Evolutionary conservation across 2,329 filamentous ascomycete genomes (phyloP).

Genomic region (Alternaria hordeiaustralica): DNA sequence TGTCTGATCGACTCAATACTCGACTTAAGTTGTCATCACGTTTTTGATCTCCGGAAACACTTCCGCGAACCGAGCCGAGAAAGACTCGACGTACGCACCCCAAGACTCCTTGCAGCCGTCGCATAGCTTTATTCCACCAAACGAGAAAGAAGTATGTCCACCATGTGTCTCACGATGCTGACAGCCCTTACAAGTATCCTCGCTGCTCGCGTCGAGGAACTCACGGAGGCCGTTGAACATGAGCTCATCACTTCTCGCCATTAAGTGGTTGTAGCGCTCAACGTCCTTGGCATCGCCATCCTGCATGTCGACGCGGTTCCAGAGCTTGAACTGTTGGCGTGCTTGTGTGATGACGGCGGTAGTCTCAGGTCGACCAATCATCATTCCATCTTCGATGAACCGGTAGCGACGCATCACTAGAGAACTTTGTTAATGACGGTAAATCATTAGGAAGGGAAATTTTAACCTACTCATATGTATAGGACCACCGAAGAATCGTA

Average conservation of each 20-base stretch:
- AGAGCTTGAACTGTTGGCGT: neutral
- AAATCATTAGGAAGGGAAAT: neutral
- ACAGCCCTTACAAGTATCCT: neutral
- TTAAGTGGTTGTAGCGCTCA: neutral
- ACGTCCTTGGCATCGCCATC: neutral
- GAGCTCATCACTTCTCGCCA: neutral
- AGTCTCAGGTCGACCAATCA: constrained; percentile 1
- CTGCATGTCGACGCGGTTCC: neutral
- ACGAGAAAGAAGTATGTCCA: neutral
- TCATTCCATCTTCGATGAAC: constrained; percentile 10
- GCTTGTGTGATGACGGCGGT: neutral
- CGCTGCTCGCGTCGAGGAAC: neutral
- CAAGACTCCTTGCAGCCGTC: neutral
- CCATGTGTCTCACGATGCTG: neutral
- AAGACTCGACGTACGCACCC: neutral
- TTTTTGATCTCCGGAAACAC: neutral
- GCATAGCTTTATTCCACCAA: neutral
- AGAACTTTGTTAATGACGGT: neutral
- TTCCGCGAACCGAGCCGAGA: neutral
- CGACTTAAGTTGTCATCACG: neutral
- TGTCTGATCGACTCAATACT: neutral
- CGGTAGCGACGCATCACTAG: constrained; percentile 12
- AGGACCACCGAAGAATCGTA: constrained; percentile 6
- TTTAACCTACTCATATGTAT: constrained; percentile 4
- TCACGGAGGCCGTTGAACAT: neutral